Evolutionary conservation across 108 stramenopile genomes (phyloP).

Genomic region (Cyclotella cryptica): DNA sequence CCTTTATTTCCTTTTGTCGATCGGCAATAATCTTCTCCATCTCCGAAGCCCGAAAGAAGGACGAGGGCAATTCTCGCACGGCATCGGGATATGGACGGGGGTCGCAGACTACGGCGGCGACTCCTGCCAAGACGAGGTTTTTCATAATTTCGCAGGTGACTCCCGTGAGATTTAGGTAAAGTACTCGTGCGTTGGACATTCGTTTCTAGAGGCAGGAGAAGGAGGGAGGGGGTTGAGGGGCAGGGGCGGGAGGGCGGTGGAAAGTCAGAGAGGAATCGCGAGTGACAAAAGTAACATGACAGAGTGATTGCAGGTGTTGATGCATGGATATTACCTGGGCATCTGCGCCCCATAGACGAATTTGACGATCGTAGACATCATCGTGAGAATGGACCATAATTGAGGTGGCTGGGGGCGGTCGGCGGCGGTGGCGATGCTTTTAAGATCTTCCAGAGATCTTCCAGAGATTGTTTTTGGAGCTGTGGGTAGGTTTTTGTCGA

Average conservation of each 20-base stretch:
- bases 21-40: slow-evolving; percentile 35
- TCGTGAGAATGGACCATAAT: slow-evolving; percentile 33
- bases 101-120: slow-evolving; percentile 86
- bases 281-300: background rate
- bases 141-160: slow-evolving; percentile 89
- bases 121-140: slow-evolving; percentile 93
- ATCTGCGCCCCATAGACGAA: slow-evolving; percentile 96
- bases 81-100: slow-evolving; percentile 67
- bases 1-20: background rate
- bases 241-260: background rate
- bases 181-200: slow-evolving; percentile 86
- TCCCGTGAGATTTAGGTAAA: slow-evolving; percentile 91
- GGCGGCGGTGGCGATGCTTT: no score
- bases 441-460: no score
- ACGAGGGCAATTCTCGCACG: slow-evolving; percentile 54
- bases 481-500: background rate
- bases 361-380: slow-evolving; percentile 95
- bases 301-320: background rate
- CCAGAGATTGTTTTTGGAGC: no score
- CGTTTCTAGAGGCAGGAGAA: slow-evolving; percentile 52
- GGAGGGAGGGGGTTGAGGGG: background rate
- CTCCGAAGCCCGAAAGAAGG: slow-evolving; percentile 54
- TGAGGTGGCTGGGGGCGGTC: background rate
- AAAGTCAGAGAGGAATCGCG: background rate
- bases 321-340: slow-evolving; percentile 69